A percentile compares a stretch with the other conserved stretches of the same genome.
These are phyloP conservation scores for Paxillus rubicundulus DNA, from an alignment of 768 basidiomycete species.

Conservation along the genomic window DNA sequence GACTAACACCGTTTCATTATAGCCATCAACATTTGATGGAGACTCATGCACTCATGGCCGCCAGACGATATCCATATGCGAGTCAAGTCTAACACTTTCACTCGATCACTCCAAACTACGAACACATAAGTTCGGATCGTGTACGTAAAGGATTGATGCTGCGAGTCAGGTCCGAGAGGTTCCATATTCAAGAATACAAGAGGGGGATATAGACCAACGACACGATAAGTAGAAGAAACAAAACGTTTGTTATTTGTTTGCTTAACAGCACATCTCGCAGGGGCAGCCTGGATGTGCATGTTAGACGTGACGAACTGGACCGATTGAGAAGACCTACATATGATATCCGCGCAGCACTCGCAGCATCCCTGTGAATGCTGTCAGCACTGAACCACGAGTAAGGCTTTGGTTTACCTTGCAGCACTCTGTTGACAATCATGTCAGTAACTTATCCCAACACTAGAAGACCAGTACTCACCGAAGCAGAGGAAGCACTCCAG, in stretches of 20 bases:
- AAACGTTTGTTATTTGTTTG: not conserved
- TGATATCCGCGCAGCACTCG: constrained; percentile 66
- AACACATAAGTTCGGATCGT: not conserved
- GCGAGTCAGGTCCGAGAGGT: not conserved
- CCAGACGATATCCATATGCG: not conserved
- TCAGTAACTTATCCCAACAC: not conserved
- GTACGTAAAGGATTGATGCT: not conserved
- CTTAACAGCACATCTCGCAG: constrained; percentile 73
- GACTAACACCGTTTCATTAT: too few species aligned
- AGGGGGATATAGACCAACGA: not conserved
- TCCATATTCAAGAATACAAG: not conserved
- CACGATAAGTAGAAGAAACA: constrained; percentile 3
- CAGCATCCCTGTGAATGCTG: constrained; percentile 52
- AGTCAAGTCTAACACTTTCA: not conserved
- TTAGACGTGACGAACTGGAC: constrained; percentile 2
- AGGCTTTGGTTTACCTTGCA: constrained; percentile 51
- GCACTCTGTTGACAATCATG: constrained; percentile 46
- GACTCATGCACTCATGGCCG: too few species aligned
- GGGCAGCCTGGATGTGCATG: constrained; percentile 55
- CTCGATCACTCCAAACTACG: not conserved
- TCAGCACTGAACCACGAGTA: not conserved
- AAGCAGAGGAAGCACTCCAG: constrained; percentile 72
- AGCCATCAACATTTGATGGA: too few species aligned
- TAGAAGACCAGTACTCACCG: constrained; percentile 41
- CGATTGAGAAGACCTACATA: constrained; percentile 48